Conservation (phyloP, 108 stramenopile species). For the Skeletonema potamos region DNA sequence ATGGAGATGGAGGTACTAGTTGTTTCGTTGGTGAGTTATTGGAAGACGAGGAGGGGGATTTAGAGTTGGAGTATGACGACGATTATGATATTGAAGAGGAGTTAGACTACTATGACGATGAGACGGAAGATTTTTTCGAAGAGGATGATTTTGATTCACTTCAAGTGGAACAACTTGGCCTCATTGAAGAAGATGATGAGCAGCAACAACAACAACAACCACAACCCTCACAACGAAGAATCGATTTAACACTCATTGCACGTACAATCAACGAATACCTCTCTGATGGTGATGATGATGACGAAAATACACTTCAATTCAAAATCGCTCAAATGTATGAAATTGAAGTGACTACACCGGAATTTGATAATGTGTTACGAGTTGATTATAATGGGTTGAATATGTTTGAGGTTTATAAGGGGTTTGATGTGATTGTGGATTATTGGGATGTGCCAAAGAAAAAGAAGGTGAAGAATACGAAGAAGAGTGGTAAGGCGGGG, state of each 20-base stretch:
- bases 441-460: slow-evolving; percentile 53
- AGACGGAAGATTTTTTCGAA: background rate
- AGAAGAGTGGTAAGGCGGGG: slow-evolving; percentile 10
- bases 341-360: slow-evolving; percentile 83
- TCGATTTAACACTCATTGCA: slow-evolving; percentile 54
- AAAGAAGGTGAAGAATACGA: slow-evolving; percentile 37
- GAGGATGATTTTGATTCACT: slow-evolving; percentile 3
- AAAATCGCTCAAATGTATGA: slow-evolving; percentile 58
- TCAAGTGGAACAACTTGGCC: background rate
- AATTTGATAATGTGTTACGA: slow-evolving; percentile 25
- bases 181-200: slow-evolving; percentile 6
- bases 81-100: slow-evolving; percentile 10
- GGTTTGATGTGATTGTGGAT: slow-evolving; percentile 75
- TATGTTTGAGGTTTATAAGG: slow-evolving; percentile 75
- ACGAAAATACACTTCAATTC: slow-evolving; percentile 31
- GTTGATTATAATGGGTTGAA: background rate
- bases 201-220: slow-evolving; percentile 9
- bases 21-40: background rate
- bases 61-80: slow-evolving; percentile 20
- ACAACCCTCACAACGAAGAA: background rate
- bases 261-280: slow-evolving; percentile 67
- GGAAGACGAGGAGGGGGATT: slow-evolving; percentile 17
- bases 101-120: background rate
- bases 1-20: background rate
- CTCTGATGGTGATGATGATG: slow-evolving; percentile 34